Evolutionary conservation across 2,329 filamentous ascomycete genomes (phyloP).

Genomic region (Aphanoascus verrucosus): DNA sequence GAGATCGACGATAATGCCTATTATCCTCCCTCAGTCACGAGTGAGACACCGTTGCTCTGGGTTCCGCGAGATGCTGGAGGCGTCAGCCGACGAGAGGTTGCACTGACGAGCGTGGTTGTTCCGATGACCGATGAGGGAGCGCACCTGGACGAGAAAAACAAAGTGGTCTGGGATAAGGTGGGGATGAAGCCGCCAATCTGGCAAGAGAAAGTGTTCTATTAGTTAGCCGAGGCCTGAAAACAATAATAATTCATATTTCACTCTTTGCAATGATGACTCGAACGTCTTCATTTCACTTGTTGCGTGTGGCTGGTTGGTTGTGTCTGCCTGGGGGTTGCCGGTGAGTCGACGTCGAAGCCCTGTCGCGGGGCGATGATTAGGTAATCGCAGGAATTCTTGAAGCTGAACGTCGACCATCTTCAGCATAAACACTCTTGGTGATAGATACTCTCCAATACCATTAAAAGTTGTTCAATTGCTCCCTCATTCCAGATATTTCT

Average conservation of each 20-base stretch:
- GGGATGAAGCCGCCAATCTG: conserved; percentile 47
- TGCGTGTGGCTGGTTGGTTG: background rate
- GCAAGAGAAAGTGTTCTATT: conserved; percentile 44
- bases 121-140: conserved; percentile 70
- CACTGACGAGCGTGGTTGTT: conserved; percentile 59
- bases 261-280: too few species aligned
- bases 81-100: conserved; percentile 63
- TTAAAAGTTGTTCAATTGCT: too few species aligned
- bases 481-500: background rate
- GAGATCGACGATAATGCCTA: conserved; percentile 57
- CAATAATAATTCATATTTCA: background rate
- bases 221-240: background rate
- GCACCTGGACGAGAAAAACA: conserved; percentile 58
- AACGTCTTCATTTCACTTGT: too few species aligned
- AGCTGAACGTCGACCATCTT: too few species aligned
- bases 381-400: background rate
- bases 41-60: conserved; percentile 59
- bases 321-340: background rate
- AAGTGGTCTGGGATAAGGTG: conserved; percentile 50
- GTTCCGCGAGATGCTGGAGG: conserved; percentile 66
- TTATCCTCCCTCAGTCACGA: conserved; percentile 58
- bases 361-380: background rate
- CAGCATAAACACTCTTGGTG: too few species aligned
- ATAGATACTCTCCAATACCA: too few species aligned
- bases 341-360: background rate